Conservation (phyloP, 1,139 yeast species). For the Yamadazyma aaseri region DNA sequence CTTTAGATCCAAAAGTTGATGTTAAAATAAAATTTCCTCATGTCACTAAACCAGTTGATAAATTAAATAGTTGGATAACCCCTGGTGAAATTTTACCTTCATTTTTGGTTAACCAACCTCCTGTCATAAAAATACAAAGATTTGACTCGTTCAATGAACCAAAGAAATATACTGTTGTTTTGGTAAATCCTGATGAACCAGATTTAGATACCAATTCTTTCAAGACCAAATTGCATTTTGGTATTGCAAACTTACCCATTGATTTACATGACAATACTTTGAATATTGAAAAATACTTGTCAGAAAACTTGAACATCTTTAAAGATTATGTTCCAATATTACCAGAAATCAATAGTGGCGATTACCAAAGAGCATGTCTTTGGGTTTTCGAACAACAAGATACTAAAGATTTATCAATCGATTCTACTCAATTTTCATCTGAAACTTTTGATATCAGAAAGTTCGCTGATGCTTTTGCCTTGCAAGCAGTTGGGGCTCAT, state of each 20-base stretch:
- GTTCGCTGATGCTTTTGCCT: conserved; percentile 54
- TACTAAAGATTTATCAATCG: conserved; percentile 16
- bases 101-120: conserved; percentile 70
- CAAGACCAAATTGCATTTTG: conserved; percentile 76
- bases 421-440: conserved; percentile 19
- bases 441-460: conserved; percentile 68
- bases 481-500: conserved; percentile 85
- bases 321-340: conserved; percentile 76
- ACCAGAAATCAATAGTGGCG: conserved; percentile 80
- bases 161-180: conserved; percentile 64
- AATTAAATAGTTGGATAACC: conserved; percentile 57
- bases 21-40: conserved; percentile 77
- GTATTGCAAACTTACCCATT: conserved; percentile 66
- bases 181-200: conserved; percentile 93
- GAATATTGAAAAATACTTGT: conserved; percentile 44
- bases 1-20: conserved; percentile 78
- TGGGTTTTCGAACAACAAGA: conserved; percentile 83
- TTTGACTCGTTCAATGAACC: conserved; percentile 41
- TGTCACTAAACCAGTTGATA: conserved; percentile 43
- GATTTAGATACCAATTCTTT: conserved; percentile 68
- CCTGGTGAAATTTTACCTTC: conserved; percentile 80
- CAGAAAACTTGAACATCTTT: conserved; percentile 44
- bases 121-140: conserved; percentile 72
- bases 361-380: conserved; percentile 77
- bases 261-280: conserved; percentile 59